Evolutionary conservation across 2,329 filamentous ascomycete genomes (phyloP).

Genomic region (Botrytis byssoidea): DNA sequence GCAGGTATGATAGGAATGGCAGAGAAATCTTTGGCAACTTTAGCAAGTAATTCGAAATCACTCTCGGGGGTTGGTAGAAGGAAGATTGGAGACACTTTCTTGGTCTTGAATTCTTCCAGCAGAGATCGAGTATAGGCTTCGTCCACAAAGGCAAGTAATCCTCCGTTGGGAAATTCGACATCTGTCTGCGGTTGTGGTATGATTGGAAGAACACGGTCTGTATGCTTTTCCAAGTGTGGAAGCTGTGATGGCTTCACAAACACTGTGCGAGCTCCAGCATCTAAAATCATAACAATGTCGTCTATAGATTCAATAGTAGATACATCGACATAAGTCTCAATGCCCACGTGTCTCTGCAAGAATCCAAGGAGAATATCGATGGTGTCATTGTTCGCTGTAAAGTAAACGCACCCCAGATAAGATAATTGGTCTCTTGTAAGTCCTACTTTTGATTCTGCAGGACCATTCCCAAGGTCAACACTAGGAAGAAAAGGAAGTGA

Average conservation of each 20-base stretch:
- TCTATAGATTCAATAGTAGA: slow-evolving; percentile 65
- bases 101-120: slow-evolving; percentile 30
- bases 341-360: slow-evolving; percentile 50
- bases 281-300: slow-evolving; percentile 76
- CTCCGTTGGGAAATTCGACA: slow-evolving; percentile 35
- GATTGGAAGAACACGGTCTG: slow-evolving; percentile 54
- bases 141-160: slow-evolving; percentile 41
- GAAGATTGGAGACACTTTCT: slow-evolving; percentile 37
- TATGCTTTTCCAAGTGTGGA: slow-evolving; percentile 54
- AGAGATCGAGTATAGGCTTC: slow-evolving; percentile 40
- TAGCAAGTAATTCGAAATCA: slow-evolving; percentile 27
- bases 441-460: slow-evolving; percentile 52
- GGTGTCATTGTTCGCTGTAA: slow-evolving; percentile 46
- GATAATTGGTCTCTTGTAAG: slow-evolving; percentile 57
- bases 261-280: slow-evolving; percentile 80
- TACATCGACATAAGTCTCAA: slow-evolving; percentile 73
- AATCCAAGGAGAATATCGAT: slow-evolving; percentile 42
- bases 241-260: slow-evolving; percentile 76
- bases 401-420: slow-evolving; percentile 58
- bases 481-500: slow-evolving; percentile 62
- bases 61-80: slow-evolving; percentile 25
- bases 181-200: slow-evolving; percentile 28
- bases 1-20: slow-evolving; percentile 76
- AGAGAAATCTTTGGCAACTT: slow-evolving; percentile 30
- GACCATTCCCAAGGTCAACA: slow-evolving; percentile 51